Evolutionary conservation across 192 early-diverging fungal genomes (phyloP), one percentile per base, ranked within the genome.

Genomic region (Rhizophagus sp.): DNA sequence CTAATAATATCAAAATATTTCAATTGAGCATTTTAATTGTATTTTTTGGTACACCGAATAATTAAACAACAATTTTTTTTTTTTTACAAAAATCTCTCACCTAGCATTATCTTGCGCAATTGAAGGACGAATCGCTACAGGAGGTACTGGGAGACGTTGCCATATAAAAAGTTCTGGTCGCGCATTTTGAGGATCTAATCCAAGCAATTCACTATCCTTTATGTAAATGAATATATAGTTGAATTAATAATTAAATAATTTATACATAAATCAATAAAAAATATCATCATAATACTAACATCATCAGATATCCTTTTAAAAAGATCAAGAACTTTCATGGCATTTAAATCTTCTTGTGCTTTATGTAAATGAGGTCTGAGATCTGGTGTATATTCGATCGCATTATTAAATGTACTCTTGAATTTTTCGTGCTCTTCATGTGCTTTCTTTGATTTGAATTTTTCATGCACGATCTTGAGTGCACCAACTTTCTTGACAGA

Each of bases 401-500:
- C 95, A 41, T 89, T 90, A 30, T 90, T 90, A 81, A 99, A 95
- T 7, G 96, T 90, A 44, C 84, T 85, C 66, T 92, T 88, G 81
- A 92, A 97, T 77, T 89, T 84, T 8, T 88, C 90, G 36, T 87
- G 85, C 78, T 96, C 96, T 1, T 90, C 91, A 0, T 90, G 89
- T 13, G 92, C 93, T 78, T 90, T 87, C 84, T 95, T 97, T 79
- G 93, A 86, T 79, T 94, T 90, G 83, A 88, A 99, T 81, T 96
- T 96, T 80, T 99, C 98, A 85, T 99, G 98, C 4, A 97, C 88
- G 71, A 99, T 92, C 85, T 97, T 98, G 33, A 99, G 85, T 11
- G 96, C 95, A 0, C 96, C 96, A 13, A 95, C 96, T 84, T 98
- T 98, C 83, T 99, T 99, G 1, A 99, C 96, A 24, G 92, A 91